phyloP scores from a whole-genome alignment of 192 early-diverging fungal genomes.

The Backusella westeae region DNA sequence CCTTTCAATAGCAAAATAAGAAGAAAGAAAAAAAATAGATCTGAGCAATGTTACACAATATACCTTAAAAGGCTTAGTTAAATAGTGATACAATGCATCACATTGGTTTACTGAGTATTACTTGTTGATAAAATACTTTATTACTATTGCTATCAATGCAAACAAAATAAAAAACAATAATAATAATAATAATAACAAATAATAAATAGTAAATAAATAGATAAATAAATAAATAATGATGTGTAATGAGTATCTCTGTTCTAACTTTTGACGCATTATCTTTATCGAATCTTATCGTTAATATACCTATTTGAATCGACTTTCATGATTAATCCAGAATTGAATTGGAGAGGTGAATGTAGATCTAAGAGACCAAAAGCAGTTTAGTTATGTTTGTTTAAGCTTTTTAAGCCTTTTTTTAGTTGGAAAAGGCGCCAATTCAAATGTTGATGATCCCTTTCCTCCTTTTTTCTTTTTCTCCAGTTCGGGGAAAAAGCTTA shows the following conservation, averaged over 20 bases:
- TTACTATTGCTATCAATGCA: not conserved
- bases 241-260: not conserved
- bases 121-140: not conserved
- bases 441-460: not conserved
- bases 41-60: not conserved
- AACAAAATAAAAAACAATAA: not conserved
- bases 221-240: not conserved
- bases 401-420: not conserved
- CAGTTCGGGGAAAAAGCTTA: not conserved
- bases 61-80: not conserved
- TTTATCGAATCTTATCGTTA: not conserved
- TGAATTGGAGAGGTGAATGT: not conserved
- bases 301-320: not conserved
- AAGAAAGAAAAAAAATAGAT: not conserved
- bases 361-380: not conserved
- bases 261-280: not conserved
- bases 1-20: constrained; percentile 3
- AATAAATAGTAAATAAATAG: not conserved
- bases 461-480: not conserved
- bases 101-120: not conserved
- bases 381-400: not conserved
- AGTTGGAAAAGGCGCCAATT: not conserved
- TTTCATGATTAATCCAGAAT: not conserved
- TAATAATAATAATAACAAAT: not conserved
- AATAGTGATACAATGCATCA: constrained; percentile 4